phyloP scores from a whole-genome alignment of 495 filamentous ascomycete species.

The Talaromyces stipitatus region DNA sequence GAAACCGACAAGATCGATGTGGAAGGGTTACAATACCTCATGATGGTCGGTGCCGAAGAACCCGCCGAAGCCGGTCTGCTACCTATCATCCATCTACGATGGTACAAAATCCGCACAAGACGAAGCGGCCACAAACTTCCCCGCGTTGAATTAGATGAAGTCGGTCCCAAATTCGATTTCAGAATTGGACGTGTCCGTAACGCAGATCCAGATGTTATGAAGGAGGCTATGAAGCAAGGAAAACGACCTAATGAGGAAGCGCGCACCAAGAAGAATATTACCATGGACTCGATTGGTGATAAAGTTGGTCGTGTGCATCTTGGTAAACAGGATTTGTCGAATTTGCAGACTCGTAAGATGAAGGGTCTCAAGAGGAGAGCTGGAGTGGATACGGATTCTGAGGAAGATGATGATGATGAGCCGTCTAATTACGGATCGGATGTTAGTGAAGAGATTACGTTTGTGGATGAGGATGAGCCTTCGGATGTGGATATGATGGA shows the following conservation, averaged over 20 bases:
- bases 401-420: slow-evolving; percentile 14
- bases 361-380: slow-evolving; percentile 86
- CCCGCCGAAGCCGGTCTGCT: slow-evolving; percentile 46
- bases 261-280: slow-evolving; percentile 90
- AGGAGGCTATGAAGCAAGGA: slow-evolving; percentile 84
- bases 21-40: slow-evolving; percentile 83
- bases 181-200: slow-evolving; percentile 72
- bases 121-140: slow-evolving; percentile 80
- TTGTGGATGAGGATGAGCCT: slow-evolving; percentile 6
- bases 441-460: slow-evolving; percentile 2
- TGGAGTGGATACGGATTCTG: slow-evolving; percentile 42
- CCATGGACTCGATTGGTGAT: slow-evolving; percentile 85
- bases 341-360: slow-evolving; percentile 96
- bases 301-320: slow-evolving; percentile 92
- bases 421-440: slow-evolving; percentile 3
- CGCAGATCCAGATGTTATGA: slow-evolving; percentile 67
- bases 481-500: slow-evolving; percentile 34
- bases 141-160: slow-evolving; percentile 87
- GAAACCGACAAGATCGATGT: slow-evolving; percentile 76
- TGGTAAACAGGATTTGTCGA: slow-evolving; percentile 78
- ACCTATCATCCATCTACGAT: slow-evolving; percentile 71
- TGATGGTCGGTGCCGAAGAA: slow-evolving; percentile 75
- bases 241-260: slow-evolving; percentile 50
- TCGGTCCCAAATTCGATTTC: slow-evolving; percentile 93
- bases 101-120: slow-evolving; percentile 78